Conservation (phyloP, 345 rosid genomes). For the Odontarrhena argentea region DNA sequence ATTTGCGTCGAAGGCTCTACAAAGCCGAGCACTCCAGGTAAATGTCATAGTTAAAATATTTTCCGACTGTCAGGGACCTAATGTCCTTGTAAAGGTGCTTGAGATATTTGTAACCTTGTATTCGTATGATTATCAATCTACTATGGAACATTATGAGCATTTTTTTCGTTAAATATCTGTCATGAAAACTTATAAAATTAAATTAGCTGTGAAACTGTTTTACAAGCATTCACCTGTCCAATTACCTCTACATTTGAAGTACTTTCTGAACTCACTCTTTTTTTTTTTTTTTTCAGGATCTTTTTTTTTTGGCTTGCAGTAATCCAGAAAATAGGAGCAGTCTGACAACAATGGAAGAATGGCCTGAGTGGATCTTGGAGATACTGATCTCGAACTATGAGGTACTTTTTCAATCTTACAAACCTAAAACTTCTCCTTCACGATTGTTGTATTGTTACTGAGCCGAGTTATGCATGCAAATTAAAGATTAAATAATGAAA, state of each 20-base stretch:
- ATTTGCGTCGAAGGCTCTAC: constrained; percentile 73
- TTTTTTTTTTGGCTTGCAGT: constrained; percentile 99
- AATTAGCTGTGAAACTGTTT: constrained; percentile 14
- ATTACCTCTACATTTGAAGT: constrained; percentile 32
- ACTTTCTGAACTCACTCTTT: constrained; percentile 53
- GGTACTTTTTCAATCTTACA: constrained; percentile 49
- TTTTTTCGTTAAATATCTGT: constrained; percentile 23
- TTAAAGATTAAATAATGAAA: constrained; percentile 8
- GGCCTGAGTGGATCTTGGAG: constrained; percentile 99
- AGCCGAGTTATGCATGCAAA: constrained; percentile 14
- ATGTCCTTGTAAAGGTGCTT: constrained; percentile 26
- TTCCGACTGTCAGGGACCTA: constrained; percentile 13
- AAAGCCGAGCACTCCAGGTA: constrained; percentile 95
- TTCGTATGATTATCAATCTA: constrained; percentile 12
- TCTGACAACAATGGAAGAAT: constrained; percentile 93
- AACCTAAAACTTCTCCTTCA: constrained; percentile 20
- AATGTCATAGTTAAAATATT: constrained; percentile 28
- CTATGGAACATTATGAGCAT: constrained; percentile 15
- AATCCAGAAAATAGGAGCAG: constrained; percentile 93
- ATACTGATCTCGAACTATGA: constrained; percentile 86
- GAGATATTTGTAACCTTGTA: constrained; percentile 9
- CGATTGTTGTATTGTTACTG: constrained; percentile 21
- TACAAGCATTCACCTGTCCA: constrained; percentile 29
- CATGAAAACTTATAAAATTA: constrained; percentile 20
- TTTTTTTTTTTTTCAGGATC: constrained; percentile 90